Evolutionary conservation across 345 rosid species (phyloP).

Genomic region (Ricinus communis): DNA sequence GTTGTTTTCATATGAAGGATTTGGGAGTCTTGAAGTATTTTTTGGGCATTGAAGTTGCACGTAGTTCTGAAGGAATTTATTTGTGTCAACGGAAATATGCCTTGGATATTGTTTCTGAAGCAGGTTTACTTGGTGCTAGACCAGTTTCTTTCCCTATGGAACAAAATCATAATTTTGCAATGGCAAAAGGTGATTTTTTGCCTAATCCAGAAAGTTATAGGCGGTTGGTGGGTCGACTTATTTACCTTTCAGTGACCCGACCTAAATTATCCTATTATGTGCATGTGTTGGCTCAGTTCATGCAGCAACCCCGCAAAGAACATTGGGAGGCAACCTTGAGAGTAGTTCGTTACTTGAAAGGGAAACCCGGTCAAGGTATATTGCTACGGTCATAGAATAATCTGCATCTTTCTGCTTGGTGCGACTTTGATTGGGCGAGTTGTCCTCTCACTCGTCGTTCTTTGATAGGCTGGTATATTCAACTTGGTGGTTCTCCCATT

Average conservation of each 20-base stretch:
- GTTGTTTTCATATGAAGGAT: too few species aligned
- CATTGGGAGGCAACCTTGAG: background rate
- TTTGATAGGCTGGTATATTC: background rate
- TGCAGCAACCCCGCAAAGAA: background rate
- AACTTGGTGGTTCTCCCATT: background rate
- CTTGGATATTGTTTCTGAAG: conserved; percentile 10
- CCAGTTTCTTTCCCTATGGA: background rate
- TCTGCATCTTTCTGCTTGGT: background rate
- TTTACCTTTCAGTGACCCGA: background rate
- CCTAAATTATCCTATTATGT: background rate
- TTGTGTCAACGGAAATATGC: conserved; percentile 14
- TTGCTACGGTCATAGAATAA: background rate
- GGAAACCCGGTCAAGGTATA: background rate
- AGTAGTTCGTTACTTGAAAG: background rate
- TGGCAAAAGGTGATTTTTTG: background rate
- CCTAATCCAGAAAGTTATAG: background rate
- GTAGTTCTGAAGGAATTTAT: conserved; percentile 5
- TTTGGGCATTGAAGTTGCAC: too few species aligned
- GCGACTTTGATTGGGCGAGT: background rate
- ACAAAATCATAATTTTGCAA: conserved; percentile 17
- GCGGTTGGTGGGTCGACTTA: background rate
- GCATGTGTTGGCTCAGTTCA: background rate
- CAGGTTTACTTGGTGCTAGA: conserved; percentile 8
- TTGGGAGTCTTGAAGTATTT: too few species aligned
- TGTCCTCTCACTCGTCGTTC: background rate